Conservation (phyloP, 768 basidiomycete genomes). For the Mrakia hoshinonis region DNA sequence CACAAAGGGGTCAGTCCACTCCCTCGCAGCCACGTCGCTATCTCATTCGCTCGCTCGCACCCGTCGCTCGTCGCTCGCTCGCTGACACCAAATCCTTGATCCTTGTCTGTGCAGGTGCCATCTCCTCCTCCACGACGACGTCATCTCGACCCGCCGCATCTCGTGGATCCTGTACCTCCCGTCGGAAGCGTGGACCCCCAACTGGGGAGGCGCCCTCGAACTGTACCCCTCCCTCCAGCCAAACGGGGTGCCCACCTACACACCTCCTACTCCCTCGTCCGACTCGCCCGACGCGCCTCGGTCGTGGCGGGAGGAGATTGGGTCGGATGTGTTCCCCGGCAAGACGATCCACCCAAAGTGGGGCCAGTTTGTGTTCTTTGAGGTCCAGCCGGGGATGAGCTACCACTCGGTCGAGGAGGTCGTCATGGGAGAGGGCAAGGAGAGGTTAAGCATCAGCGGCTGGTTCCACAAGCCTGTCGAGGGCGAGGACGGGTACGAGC, state of each 20-base stretch:
- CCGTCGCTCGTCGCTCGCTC: not conserved
- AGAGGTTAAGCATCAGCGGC: conserved; percentile 80
- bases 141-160: conserved; percentile 84
- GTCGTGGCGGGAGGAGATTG: conserved; percentile 25
- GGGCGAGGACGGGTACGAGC: conserved; percentile 78
- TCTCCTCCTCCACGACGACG: conserved; percentile 95
- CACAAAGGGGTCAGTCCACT: conserved; percentile 63
- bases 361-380: conserved; percentile 46
- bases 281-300: conserved; percentile 52
- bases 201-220: conserved; percentile 90
- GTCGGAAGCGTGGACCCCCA: conserved; percentile 60
- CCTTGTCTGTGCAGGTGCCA: conserved; percentile 40
- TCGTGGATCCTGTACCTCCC: conserved; percentile 98
- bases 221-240: conserved; percentile 57
- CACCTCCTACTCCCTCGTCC: conserved; percentile 35
- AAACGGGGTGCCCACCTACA: not conserved
- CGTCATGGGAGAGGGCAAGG: conserved; percentile 67
- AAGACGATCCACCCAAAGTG: conserved; percentile 34
- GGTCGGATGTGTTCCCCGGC: conserved; percentile 22
- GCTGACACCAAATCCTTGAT: not conserved
- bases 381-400: conserved; percentile 85
- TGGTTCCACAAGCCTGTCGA: conserved; percentile 90
- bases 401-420: conserved; percentile 98
- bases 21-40: too few species aligned
- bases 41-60: too few species aligned